Evolutionary conservation across 2,329 filamentous ascomycete species (phyloP).

Genomic region (Colletotrichum abscissum): DNA sequence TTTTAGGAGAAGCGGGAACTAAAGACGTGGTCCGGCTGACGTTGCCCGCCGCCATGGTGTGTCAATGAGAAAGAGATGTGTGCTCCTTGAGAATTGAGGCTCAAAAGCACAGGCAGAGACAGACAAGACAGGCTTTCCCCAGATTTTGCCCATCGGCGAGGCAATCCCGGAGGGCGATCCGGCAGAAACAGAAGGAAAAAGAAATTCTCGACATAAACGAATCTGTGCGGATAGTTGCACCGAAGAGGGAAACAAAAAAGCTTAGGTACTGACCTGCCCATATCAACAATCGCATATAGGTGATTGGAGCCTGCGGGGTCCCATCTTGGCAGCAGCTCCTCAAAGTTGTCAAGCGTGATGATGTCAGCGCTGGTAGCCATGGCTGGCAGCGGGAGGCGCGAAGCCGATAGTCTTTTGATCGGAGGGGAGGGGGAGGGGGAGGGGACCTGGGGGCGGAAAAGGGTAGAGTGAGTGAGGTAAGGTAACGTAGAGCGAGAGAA

Average conservation of each 20-base stretch:
- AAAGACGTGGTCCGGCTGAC: not conserved
- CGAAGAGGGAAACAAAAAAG: slow-evolving; percentile 19
- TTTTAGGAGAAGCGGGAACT: not conserved
- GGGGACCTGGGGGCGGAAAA: not conserved
- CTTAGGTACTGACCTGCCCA: slow-evolving; percentile 62
- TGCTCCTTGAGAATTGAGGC: not conserved
- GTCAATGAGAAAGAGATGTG: not conserved
- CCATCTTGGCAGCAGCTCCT: slow-evolving; percentile 62
- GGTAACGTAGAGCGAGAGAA: not conserved
- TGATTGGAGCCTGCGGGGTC: slow-evolving; percentile 57
- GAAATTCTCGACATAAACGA: not conserved
- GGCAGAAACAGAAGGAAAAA: not conserved
- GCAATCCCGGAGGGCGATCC: not conserved
- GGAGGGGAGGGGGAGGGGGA: not conserved
- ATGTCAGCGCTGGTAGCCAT: slow-evolving; percentile 48
- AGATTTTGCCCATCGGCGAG: not conserved
- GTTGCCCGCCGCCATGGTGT: not conserved
- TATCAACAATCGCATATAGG: slow-evolving; percentile 68
- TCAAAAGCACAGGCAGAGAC: not conserved
- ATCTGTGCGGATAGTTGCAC: not conserved
- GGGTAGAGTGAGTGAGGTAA: not conserved
- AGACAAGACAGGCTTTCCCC: not conserved
- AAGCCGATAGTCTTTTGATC: not conserved
- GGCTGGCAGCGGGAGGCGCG: slow-evolving; percentile 10
- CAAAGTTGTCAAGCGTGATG: slow-evolving; percentile 64